Conservation (phyloP, 306 rosid species). For the Cucumis sativus region DNA sequence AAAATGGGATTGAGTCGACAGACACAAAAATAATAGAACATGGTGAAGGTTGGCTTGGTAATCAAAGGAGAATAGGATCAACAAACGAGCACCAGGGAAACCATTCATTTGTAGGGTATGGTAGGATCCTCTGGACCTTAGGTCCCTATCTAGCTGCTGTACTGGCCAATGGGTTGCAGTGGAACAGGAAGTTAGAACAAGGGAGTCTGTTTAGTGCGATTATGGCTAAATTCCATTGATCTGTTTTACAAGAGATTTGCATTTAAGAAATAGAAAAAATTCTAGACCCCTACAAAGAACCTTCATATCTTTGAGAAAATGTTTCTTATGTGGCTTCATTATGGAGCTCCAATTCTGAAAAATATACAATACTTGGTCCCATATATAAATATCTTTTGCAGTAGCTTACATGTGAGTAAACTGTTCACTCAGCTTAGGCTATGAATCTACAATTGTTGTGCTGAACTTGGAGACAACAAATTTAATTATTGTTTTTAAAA, state of each 20-base stretch:
- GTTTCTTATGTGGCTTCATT: background rate
- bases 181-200: background rate
- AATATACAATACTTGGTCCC: background rate
- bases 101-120: background rate
- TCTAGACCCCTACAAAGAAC: background rate
- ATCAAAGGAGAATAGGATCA: background rate
- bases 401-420: background rate
- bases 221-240: background rate
- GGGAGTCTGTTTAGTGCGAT: background rate
- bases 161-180: background rate
- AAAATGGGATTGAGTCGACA: background rate
- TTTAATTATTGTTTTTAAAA: background rate
- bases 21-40: background rate
- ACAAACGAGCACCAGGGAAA: background rate
- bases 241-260: background rate
- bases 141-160: background rate
- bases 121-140: background rate
- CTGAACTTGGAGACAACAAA: background rate
- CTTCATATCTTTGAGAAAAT: background rate
- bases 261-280: background rate
- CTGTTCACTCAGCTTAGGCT: background rate
- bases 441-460: background rate
- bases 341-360: background rate
- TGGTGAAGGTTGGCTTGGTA: background rate
- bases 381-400: background rate